phyloP scores from a whole-genome alignment of 176 grass and related monocot species.

The Tillandsia leiboldiana region DNA sequence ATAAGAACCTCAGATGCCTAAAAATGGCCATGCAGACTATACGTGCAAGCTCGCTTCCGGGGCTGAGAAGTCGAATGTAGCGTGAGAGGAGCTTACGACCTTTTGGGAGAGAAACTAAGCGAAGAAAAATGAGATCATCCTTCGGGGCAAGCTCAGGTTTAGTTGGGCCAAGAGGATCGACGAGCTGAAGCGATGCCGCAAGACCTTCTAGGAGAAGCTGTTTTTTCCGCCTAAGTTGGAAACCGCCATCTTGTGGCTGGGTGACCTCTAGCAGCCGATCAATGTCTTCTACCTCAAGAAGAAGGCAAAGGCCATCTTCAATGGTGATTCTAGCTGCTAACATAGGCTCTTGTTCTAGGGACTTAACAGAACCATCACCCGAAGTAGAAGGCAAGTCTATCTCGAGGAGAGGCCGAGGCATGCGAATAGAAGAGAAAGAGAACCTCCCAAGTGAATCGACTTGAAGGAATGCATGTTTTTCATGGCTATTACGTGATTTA shows the following conservation, averaged over 20 bases:
- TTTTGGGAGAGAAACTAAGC: slow-evolving; percentile 80
- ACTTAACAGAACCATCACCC: slow-evolving; percentile 38
- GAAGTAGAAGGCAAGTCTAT: slow-evolving; percentile 43
- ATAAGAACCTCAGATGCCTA: slow-evolving; percentile 85
- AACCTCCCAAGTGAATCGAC: slow-evolving; percentile 70
- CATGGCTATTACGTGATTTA: slow-evolving; percentile 57
- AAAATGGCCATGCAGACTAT: slow-evolving; percentile 97
- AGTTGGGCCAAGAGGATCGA: slow-evolving; percentile 62
- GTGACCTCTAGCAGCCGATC: slow-evolving; percentile 66
- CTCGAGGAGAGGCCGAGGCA: slow-evolving; percentile 78
- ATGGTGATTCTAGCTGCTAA: slow-evolving; percentile 80
- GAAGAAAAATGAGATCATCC: slow-evolving; percentile 92
- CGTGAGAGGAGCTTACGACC: slow-evolving; percentile 69
- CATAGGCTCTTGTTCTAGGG: slow-evolving; percentile 84
- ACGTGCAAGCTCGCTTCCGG: slow-evolving; percentile 72
- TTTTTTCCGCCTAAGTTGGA: slow-evolving; percentile 61
- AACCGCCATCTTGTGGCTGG: slow-evolving; percentile 75
- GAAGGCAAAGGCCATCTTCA: slow-evolving; percentile 76
- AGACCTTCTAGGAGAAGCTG: slow-evolving; percentile 88
- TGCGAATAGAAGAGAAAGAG: slow-evolving; percentile 82
- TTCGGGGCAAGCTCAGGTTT: slow-evolving; percentile 58
- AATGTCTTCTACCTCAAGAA: slow-evolving; percentile 94
- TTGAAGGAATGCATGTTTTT: slow-evolving; percentile 78
- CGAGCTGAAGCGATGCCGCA: slow-evolving; percentile 81
- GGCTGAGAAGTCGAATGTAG: slow-evolving; percentile 63